These are phyloP conservation scores for Pelargonium hybrid DNA, from an alignment of 441 rosid genomes.

Conservation along the genomic window DNA sequence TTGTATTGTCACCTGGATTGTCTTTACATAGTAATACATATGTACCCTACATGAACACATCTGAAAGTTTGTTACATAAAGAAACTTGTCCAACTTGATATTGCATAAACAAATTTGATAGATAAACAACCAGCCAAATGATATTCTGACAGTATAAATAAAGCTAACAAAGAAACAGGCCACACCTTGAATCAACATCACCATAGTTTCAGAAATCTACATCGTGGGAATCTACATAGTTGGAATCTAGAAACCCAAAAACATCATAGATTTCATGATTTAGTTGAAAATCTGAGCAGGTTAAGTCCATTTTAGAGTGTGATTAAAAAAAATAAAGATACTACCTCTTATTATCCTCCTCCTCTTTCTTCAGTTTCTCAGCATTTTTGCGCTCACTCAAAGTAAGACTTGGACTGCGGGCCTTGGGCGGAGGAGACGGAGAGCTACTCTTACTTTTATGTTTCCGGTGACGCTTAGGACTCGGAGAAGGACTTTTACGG, in stretches of 20 bases:
- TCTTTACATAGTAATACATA: neutral
- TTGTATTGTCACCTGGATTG: too few species aligned
- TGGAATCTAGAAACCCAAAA: too few species aligned
- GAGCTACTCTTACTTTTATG: conserved; percentile 75
- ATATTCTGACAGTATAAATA: neutral
- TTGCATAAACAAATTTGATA: neutral
- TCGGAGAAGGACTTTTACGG: conserved; percentile 58
- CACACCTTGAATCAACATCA: neutral
- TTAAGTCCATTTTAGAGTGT: too few species aligned
- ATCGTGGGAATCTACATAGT: too few species aligned
- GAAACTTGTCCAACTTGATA: neutral
- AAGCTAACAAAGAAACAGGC: neutral
- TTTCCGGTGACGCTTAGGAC: conserved; percentile 48
- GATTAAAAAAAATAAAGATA: too few species aligned
- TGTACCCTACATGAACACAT: neutral
- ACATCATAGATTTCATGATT: too few species aligned
- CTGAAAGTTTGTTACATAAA: neutral
- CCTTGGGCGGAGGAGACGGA: conserved; percentile 48
- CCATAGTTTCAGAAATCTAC: too few species aligned
- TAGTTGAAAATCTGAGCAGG: too few species aligned
- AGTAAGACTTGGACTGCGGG: conserved; percentile 55
- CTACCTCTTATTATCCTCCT: conserved; percentile 67
- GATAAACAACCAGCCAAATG: neutral
- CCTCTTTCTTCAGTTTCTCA: conserved; percentile 58
- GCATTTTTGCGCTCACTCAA: conserved; percentile 52